These are phyloP conservation scores for Larix kaempferi DNA, from an alignment of 75 land plant genomes.

Conservation along the genomic window DNA sequence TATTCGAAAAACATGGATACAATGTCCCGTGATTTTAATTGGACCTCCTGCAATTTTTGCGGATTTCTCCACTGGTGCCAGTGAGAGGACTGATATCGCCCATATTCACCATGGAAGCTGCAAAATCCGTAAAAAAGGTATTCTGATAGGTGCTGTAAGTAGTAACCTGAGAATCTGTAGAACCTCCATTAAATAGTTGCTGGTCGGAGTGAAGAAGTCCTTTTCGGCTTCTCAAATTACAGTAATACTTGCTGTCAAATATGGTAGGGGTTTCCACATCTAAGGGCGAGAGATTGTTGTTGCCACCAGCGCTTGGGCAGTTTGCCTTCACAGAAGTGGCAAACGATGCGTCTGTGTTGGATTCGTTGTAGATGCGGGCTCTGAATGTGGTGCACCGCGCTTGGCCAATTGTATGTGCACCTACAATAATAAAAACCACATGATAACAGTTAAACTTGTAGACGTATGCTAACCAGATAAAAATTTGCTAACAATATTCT, in stretches of 20 bases:
- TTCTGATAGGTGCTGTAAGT: not conserved
- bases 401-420: conserved; percentile 34
- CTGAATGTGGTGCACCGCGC: too few species aligned
- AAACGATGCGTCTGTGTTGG: not conserved
- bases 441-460: too few species aligned
- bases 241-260: conserved; percentile 31
- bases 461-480: too few species aligned
- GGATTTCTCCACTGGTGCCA: conserved; percentile 18
- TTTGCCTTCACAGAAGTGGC: not conserved
- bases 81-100: conserved; percentile 7
- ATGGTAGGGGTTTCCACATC: conserved; percentile 22
- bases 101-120: conserved; percentile 12
- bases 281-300: conserved; percentile 2
- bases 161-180: not conserved
- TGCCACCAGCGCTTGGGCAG: conserved; percentile 17
- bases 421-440: not conserved
- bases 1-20: not conserved
- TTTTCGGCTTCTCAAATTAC: conserved; percentile 12
- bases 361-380: too few species aligned
- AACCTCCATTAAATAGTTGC: conserved; percentile 5
- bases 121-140: conserved; percentile 16
- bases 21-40: not conserved
- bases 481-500: too few species aligned
- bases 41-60: conserved; percentile 18
- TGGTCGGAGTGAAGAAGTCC: conserved; percentile 30